Percentiles rank a stretch among this genome's conserved stretches.
Conservation (phyloP, 441 rosid genomes). For the Cnidoscolus chayamansa region DNA sequence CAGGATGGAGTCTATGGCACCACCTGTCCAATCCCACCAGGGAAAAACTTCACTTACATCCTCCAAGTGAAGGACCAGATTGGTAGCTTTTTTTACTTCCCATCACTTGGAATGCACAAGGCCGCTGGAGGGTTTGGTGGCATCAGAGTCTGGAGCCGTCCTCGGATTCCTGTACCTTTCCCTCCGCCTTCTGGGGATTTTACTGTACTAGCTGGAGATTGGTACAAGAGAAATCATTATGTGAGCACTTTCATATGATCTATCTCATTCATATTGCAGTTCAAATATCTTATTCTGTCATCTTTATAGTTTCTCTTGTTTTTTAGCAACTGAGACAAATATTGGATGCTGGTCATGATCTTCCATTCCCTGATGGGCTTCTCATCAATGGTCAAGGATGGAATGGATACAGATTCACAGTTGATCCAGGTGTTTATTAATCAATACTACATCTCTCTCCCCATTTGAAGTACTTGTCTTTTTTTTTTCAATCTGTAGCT, state of each 20-base stretch:
- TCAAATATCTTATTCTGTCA: background rate
- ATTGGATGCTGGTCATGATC: conserved; percentile 62
- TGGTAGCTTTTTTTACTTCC: conserved; percentile 83
- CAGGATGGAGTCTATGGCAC: conserved; percentile 86
- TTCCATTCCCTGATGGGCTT: conserved; percentile 75
- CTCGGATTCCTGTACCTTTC: conserved; percentile 81
- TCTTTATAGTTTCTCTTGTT: background rate
- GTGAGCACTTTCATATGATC: background rate
- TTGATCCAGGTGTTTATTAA: conserved; percentile 42
- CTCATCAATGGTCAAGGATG: conserved; percentile 84
- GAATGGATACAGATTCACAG: conserved; percentile 61
- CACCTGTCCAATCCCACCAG: conserved; percentile 76
- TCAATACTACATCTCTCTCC: background rate
- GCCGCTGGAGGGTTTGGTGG: conserved; percentile 92
- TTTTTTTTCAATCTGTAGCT: background rate
- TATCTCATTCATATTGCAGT: background rate
- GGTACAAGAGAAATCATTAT: conserved; percentile 80
- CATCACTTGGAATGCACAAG: conserved; percentile 85
- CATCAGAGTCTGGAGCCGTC: conserved; percentile 74
- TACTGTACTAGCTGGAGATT: conserved; percentile 79
- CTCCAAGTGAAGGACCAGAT: conserved; percentile 93
- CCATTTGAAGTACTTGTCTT: too few species aligned
- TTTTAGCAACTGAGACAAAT: conserved; percentile 50
- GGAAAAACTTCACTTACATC: conserved; percentile 69
- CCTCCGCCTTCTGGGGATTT: conserved; percentile 75